phyloP scores from a whole-genome alignment of 768 basidiomycete genomes.

The Tricholoma flavovirens region DNA sequence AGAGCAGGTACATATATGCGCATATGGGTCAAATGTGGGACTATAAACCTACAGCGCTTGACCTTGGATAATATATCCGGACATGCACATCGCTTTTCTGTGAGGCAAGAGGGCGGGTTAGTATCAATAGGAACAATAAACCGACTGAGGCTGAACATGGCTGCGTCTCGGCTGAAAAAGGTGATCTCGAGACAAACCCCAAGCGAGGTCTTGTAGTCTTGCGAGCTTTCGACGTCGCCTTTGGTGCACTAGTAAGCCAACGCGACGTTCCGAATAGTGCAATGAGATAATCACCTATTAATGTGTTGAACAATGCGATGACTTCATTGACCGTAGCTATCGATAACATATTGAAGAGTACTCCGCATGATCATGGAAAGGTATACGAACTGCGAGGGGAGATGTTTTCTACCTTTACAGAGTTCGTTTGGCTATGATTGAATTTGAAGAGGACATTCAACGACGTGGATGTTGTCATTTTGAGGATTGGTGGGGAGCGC shows the following conservation, averaged over 20 bases:
- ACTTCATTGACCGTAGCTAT: slow-evolving; percentile 41
- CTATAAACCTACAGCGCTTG: slow-evolving; percentile 43
- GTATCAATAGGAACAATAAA: not conserved
- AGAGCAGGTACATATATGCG: slow-evolving; percentile 15
- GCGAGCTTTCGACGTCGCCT: slow-evolving; percentile 50
- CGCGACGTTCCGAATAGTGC: not conserved
- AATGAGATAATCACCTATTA: slow-evolving; percentile 39
- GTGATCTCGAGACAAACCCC: slow-evolving; percentile 44
- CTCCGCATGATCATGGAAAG: not conserved
- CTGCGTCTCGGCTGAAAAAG: slow-evolving; percentile 47
- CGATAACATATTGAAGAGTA: not conserved
- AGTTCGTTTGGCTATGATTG: slow-evolving; percentile 30
- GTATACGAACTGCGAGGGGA: slow-evolving; percentile 30
- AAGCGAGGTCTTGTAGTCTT: slow-evolving; percentile 32
- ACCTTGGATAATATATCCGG: slow-evolving; percentile 53
- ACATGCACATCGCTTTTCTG: slow-evolving; percentile 66
- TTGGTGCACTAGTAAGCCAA: not conserved
- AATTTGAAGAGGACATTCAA: slow-evolving; percentile 23
- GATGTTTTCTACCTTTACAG: slow-evolving; percentile 47
- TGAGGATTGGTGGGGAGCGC: slow-evolving; percentile 11
- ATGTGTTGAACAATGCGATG: slow-evolving; percentile 48
- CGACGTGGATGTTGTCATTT: slow-evolving; percentile 8
- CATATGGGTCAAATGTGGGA: slow-evolving; percentile 1
- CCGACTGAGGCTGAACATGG: slow-evolving; percentile 36
- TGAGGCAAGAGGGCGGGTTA: not conserved